phyloP scores from a whole-genome alignment of 2,329 filamentous ascomycete species.

The Neobulgaria alba region DNA sequence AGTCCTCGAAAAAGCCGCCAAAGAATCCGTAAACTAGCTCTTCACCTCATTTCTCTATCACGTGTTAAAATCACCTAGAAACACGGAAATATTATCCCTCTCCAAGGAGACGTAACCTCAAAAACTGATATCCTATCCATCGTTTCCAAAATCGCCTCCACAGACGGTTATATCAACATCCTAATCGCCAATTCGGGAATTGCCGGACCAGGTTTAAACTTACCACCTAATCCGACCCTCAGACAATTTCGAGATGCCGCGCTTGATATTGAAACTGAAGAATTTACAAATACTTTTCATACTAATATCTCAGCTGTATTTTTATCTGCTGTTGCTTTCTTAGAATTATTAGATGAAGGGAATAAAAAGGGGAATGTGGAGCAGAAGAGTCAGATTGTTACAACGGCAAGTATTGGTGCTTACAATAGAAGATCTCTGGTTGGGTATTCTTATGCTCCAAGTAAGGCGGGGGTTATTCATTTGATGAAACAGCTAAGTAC shows the following conservation, averaged over 20 bases:
- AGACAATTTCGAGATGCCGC: slow-evolving; percentile 33
- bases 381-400: slow-evolving; percentile 49
- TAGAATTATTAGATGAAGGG: slow-evolving; percentile 56
- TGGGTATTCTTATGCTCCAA: slow-evolving; percentile 70
- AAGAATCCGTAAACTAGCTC: slow-evolving; percentile 12
- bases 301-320: slow-evolving; percentile 58
- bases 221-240: slow-evolving; percentile 16
- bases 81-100: slow-evolving; percentile 19
- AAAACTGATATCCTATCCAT: slow-evolving; percentile 51
- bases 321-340: slow-evolving; percentile 59
- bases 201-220: slow-evolving; percentile 32
- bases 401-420: slow-evolving; percentile 63
- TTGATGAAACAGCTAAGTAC: slow-evolving; percentile 60
- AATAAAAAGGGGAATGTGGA: slow-evolving; percentile 50
- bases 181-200: slow-evolving; percentile 53
- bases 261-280: slow-evolving; percentile 50
- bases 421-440: slow-evolving; percentile 65
- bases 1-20: slow-evolving; percentile 39
- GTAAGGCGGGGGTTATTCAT: slow-evolving; percentile 65
- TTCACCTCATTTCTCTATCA: not conserved
- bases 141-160: slow-evolving; percentile 42
- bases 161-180: slow-evolving; percentile 52
- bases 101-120: slow-evolving; percentile 47
- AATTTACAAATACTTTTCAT: slow-evolving; percentile 51
- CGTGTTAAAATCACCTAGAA: slow-evolving; percentile 6